phyloP scores from a whole-genome alignment of 2,329 filamentous ascomycete species.

The Colletotrichum sp. region DNA sequence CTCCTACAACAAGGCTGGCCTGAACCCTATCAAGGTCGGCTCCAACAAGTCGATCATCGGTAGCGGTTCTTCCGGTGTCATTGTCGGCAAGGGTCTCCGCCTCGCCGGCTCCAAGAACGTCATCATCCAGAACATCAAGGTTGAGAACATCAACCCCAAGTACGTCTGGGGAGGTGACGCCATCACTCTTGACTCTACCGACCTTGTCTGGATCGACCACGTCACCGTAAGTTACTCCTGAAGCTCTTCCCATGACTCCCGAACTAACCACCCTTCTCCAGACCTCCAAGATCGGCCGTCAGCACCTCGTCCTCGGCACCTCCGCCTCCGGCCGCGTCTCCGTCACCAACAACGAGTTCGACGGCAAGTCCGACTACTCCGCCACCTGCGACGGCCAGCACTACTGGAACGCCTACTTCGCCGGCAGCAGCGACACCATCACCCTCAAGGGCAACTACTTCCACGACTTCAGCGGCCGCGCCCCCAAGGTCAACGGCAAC shows the following conservation, averaged over 20 bases:
- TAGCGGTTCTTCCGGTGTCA: conserved; percentile 55
- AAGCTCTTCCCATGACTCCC: too few species aligned
- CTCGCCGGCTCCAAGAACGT: conserved; percentile 52
- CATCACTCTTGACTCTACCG: conserved; percentile 54
- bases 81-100: conserved; percentile 63
- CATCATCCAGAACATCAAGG: conserved; percentile 61
- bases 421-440: conserved; percentile 59
- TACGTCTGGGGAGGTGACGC: conserved; percentile 67
- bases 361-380: conserved; percentile 58
- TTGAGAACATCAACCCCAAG: conserved; percentile 43
- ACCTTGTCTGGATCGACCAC: conserved; percentile 57
- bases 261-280: not conserved
- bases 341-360: conserved; percentile 64
- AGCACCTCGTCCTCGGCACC: conserved; percentile 64
- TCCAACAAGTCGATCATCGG: conserved; percentile 66
- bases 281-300: conserved; percentile 63
- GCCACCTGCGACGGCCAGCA: conserved; percentile 63
- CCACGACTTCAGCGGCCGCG: conserved; percentile 62
- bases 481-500: conserved; percentile 62
- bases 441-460: conserved; percentile 67
- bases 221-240: conserved; percentile 36
- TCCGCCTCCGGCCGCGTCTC: conserved; percentile 58
- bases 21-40: conserved; percentile 54
- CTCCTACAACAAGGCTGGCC: conserved; percentile 56
- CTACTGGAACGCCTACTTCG: conserved; percentile 65